Conservation (phyloP, 108 stramenopile species). For the Discostella pseudostelligera region DNA sequence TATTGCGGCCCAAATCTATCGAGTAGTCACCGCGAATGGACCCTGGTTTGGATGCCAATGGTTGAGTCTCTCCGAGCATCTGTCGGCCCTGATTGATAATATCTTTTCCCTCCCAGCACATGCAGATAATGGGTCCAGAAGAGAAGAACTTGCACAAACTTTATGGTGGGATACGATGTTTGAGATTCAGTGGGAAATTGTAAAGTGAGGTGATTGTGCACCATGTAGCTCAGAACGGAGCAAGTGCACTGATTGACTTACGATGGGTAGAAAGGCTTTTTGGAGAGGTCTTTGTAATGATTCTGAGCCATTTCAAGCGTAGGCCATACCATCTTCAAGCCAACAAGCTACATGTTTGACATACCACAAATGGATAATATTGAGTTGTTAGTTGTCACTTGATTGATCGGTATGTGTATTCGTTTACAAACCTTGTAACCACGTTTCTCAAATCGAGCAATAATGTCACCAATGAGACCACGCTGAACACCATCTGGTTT, state of each 20-base stretch:
- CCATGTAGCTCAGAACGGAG: too few relatives aligned
- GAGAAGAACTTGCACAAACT: conserved; percentile 89
- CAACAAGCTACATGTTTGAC: conserved; percentile 5
- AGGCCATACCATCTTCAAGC: conserved; percentile 90
- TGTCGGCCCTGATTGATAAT: conserved; percentile 83
- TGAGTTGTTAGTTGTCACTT: too few relatives aligned
- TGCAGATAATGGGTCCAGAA: conserved; percentile 92
- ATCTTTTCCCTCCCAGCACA: conserved; percentile 84
- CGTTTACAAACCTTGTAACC: conserved; percentile 77
- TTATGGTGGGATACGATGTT: conserved; percentile 52
- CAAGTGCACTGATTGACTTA: conserved; percentile 1
- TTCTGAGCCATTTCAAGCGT: conserved; percentile 81
- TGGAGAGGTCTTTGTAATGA: conserved; percentile 91
- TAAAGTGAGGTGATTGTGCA: too few relatives aligned
- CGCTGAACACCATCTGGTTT: conserved; percentile 97
- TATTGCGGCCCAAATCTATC: conserved; percentile 78
- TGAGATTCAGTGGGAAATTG: too few relatives aligned
- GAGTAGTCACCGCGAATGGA: conserved; percentile 82
- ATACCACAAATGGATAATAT: background rate
- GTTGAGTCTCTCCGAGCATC: conserved; percentile 89
- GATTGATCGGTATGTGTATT: too few relatives aligned
- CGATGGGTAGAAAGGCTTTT: conserved; percentile 90
- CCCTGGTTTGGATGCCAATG: conserved; percentile 82
- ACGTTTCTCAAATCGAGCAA: conserved; percentile 91
- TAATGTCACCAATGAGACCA: conserved; percentile 92